A percentile compares a stretch with the other conserved stretches of the same genome.
Conservation (phyloP, 495 filamentous ascomycete species). For the Choiromyces venosus region DNA sequence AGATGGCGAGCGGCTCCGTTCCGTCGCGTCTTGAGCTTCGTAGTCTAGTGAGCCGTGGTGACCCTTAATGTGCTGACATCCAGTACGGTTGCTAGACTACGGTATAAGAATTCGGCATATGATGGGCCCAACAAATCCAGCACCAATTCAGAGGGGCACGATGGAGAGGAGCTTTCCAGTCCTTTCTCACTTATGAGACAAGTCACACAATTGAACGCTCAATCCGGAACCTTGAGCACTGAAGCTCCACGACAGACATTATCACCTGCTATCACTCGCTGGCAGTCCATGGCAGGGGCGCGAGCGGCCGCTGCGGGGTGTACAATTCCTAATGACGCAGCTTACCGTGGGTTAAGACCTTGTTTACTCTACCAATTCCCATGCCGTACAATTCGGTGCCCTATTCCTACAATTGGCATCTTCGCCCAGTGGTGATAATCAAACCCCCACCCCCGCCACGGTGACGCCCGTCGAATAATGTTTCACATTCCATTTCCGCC, state of each 20-base stretch:
- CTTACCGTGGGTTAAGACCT: neutral
- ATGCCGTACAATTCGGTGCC: neutral
- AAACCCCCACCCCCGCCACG: neutral
- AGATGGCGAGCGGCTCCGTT: too few species aligned
- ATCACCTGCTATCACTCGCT: neutral
- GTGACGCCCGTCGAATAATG: neutral
- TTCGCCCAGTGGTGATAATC: neutral
- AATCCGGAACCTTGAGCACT: neutral
- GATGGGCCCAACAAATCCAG: neutral
- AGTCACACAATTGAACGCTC: neutral
- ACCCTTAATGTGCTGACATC: too few species aligned
- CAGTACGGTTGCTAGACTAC: too few species aligned
- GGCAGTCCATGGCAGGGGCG: neutral
- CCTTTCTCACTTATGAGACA: neutral
- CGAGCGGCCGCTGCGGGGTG: neutral
- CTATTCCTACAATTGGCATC: neutral
- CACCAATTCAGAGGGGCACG: neutral
- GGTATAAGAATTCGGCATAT: too few species aligned
- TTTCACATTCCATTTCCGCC: neutral
- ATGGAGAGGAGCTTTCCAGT: neutral
- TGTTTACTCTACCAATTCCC: neutral
- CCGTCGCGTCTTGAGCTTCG: too few species aligned
- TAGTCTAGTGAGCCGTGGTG: too few species aligned
- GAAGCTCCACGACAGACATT: neutral
- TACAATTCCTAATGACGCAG: neutral